Evolutionary conservation across 2,329 filamentous ascomycete genomes (phyloP).

Genomic region (Samsoniella hepiali): DNA sequence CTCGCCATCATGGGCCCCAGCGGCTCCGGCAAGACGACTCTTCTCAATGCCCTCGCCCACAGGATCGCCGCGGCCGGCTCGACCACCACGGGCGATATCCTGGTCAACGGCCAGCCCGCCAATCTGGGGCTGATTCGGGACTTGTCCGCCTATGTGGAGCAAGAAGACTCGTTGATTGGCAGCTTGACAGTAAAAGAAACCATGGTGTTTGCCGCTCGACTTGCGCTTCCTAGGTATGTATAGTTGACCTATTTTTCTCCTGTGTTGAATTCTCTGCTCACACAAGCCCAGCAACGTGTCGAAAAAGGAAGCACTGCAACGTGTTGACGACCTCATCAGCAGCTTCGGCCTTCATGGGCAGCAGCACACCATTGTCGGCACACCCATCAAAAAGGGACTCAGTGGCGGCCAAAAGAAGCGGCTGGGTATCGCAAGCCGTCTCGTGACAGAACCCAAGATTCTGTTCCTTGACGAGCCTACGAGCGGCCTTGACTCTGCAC

Average conservation of each 20-base stretch:
- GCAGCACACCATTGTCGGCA: conserved; percentile 71
- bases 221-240: conserved; percentile 40
- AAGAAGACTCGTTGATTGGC: conserved; percentile 81
- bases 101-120: conserved; percentile 58
- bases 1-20: conserved; percentile 79
- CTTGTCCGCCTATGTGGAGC: conserved; percentile 77
- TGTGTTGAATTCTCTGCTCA: background rate
- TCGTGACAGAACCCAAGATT: conserved; percentile 77
- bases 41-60: conserved; percentile 75
- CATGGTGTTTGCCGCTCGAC: conserved; percentile 69
- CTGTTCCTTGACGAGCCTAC: conserved; percentile 84
- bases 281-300: conserved; percentile 31
- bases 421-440: conserved; percentile 73
- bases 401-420: conserved; percentile 82
- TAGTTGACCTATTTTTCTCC: background rate
- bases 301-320: conserved; percentile 54
- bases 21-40: conserved; percentile 75
- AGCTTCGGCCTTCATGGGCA: conserved; percentile 72
- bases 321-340: conserved; percentile 64
- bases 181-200: conserved; percentile 79
- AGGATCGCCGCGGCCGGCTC: conserved; percentile 44
- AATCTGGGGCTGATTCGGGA: conserved; percentile 56
- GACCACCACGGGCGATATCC: conserved; percentile 48
- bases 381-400: conserved; percentile 77
- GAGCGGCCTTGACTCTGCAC: conserved; percentile 75